Conservation (phyloP, 805 yeast genomes). For the Candida suzukii region DNA sequence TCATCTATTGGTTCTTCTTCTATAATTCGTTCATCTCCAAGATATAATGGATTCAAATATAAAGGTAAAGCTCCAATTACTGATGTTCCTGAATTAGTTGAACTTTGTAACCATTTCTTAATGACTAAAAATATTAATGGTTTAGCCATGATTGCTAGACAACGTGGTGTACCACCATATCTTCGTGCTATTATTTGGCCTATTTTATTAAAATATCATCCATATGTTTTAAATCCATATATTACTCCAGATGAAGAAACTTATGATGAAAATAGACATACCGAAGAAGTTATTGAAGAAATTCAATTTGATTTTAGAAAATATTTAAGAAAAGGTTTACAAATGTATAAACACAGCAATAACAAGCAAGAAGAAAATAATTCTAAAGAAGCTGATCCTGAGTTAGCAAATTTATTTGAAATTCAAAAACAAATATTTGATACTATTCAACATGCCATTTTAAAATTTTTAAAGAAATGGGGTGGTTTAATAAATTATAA, state of each 20-base stretch:
- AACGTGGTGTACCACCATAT: constrained; percentile 78
- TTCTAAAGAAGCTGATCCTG: constrained; percentile 8
- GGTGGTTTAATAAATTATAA: constrained; percentile 72
- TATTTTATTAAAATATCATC: constrained; percentile 69
- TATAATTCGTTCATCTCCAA: constrained; percentile 5
- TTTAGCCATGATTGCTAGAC: constrained; percentile 73
- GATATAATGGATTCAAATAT: constrained; percentile 17
- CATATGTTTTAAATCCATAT: constrained; percentile 73
- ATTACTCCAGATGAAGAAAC: constrained; percentile 51
- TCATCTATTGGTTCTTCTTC: neutral
- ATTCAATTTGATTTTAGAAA: constrained; percentile 54
- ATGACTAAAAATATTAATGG: constrained; percentile 61
- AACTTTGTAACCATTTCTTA: constrained; percentile 49
- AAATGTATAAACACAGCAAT: constrained; percentile 8
- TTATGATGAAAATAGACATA: constrained; percentile 26
- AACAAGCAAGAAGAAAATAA: constrained; percentile 4
- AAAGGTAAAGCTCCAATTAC: constrained; percentile 36
- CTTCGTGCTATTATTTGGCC: constrained; percentile 84
- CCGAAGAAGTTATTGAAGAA: constrained; percentile 12
- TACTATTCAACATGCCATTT: constrained; percentile 51
- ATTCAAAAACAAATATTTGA: constrained; percentile 48
- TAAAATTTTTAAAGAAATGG: constrained; percentile 69
- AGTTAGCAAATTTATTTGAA: constrained; percentile 27
- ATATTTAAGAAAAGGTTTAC: constrained; percentile 45
- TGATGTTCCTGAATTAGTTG: constrained; percentile 42